phyloP scores from a whole-genome alignment of 2,329 filamentous ascomycete species.

The Colletotrichum theobromicola region DNA sequence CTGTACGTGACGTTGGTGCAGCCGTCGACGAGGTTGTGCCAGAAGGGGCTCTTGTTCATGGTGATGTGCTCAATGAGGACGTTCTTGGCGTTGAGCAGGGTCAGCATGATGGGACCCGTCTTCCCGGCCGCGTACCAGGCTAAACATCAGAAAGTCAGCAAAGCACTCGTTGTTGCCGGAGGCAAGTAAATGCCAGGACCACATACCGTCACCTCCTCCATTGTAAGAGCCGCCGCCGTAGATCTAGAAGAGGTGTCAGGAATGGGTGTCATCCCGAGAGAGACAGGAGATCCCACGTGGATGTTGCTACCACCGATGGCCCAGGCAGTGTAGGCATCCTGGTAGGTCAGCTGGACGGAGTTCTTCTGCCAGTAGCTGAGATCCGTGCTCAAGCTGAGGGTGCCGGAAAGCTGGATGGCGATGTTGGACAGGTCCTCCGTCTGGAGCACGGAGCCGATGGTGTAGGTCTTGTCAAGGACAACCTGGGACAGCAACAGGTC shows the following conservation, averaged over 20 bases:
- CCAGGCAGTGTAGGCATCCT: slow-evolving; percentile 59
- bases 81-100: slow-evolving; percentile 70
- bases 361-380: slow-evolving; percentile 72
- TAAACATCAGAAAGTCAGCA: slow-evolving; percentile 56
- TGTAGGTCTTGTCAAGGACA: slow-evolving; percentile 64
- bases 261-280: accelerated
- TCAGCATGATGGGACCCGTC: slow-evolving; percentile 28
- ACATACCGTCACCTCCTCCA: slow-evolving; percentile 67
- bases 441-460: slow-evolving; percentile 67
- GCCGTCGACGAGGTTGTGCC: not conserved
- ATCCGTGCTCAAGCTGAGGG: slow-evolving; percentile 69
- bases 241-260: slow-evolving; percentile 34
- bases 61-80: slow-evolving; percentile 68
- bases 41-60: slow-evolving; percentile 38
- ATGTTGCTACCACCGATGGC: slow-evolving; percentile 41
- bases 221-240: slow-evolving; percentile 57
- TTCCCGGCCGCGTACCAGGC: not conserved
- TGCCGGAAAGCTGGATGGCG: slow-evolving; percentile 62
- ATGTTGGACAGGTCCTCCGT: slow-evolving; percentile 67
- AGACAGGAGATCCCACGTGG: slow-evolving; percentile 36
- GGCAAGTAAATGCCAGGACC: slow-evolving; percentile 65
- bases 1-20: not conserved
- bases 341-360: slow-evolving; percentile 68
- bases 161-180: slow-evolving; percentile 47
- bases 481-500: slow-evolving; percentile 29